Base-by-base conservation (phyloP, 352 stramenopile species). In the Globisporangium abappressorium region DNA sequence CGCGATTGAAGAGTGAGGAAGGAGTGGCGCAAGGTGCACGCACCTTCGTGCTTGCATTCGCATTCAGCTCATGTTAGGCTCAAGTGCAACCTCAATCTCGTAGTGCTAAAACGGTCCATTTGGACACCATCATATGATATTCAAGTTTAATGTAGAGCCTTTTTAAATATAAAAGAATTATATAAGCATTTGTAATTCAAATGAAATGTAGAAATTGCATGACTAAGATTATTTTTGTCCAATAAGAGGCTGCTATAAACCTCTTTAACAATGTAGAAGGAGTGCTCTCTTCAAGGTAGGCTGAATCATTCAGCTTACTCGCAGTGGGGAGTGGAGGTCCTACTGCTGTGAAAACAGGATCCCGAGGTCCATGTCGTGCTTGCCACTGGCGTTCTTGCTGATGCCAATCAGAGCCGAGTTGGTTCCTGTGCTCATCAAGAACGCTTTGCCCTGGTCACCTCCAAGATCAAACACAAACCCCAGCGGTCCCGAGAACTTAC, bases 261-360 rank as follows among this genome's bases (percentile, higher is more conserved):
- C 38, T 46, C 38, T 38, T 38, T 38, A 38, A 38, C 33, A 38
- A 11, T 38, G 9, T 38, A 36, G 33, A 38, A 38, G 33, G 33
- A 11, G 33, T 38, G 8, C 30, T 33, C 30, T 38, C 33, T 38
- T 38, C 33, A 38, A 38, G 33, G 33, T 33, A 33, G 30, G 30
- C 30, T 41, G 34, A 11, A 41, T 41, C 8, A 41, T 41, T 33
- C 30, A 33, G 30, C 30, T 33, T 33, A 33, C 30, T 33, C 30
- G 30, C 33, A 38, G 38, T 4, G 14, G 9, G 15, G 1, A 20
- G 38, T 12, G 11, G 14, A 6, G 11, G 5, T 20, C 38, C 38
- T 46, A 66, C 49, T 66, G 62, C 49, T 66, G 62, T 33, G 51
- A 30, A 26, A 54, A 66, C 22, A 38, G 0, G 8, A 41, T 28